Conservation (phyloP, 768 basidiomycete genomes). For the Pisolithus microcarpus region DNA sequence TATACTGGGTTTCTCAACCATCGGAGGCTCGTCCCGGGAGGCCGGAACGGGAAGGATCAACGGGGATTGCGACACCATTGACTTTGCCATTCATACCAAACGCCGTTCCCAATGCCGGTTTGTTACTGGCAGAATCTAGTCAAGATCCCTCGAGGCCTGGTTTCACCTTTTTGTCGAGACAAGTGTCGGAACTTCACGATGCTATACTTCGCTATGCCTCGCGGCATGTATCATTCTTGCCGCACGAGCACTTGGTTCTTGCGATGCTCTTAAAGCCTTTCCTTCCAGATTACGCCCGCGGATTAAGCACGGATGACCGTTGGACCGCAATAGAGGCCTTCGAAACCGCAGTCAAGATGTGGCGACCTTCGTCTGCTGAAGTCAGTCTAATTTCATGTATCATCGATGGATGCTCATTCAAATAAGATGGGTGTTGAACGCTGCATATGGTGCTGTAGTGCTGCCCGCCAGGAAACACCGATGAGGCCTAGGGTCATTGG, state of each 20-base stretch:
- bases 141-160: conserved; percentile 38
- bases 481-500: conserved; percentile 46
- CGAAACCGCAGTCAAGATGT: conserved; percentile 49
- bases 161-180: conserved; percentile 32
- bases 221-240: conserved; percentile 31
- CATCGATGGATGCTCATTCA: background rate
- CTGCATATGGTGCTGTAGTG: conserved; percentile 65
- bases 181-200: conserved; percentile 39
- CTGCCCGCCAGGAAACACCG: conserved; percentile 37
- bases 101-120: conserved; percentile 17
- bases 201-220: conserved; percentile 39
- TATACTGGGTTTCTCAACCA: conserved; percentile 48
- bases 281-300: conserved; percentile 29
- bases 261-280: conserved; percentile 56
- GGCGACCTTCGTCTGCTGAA: conserved; percentile 47
- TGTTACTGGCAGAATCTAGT: conserved; percentile 14
- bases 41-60: conserved; percentile 23
- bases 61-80: conserved; percentile 27
- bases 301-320: conserved; percentile 43
- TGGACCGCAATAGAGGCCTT: conserved; percentile 54
- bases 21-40: conserved; percentile 29
- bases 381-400: conserved; percentile 28
- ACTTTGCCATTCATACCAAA: conserved; percentile 38
- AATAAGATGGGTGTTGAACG: conserved; percentile 48
- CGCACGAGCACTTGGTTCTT: conserved; percentile 53